These are phyloP conservation scores for Neurospora africana DNA, from an alignment of 495 filamentous ascomycete genomes.

Conservation along the genomic window DNA sequence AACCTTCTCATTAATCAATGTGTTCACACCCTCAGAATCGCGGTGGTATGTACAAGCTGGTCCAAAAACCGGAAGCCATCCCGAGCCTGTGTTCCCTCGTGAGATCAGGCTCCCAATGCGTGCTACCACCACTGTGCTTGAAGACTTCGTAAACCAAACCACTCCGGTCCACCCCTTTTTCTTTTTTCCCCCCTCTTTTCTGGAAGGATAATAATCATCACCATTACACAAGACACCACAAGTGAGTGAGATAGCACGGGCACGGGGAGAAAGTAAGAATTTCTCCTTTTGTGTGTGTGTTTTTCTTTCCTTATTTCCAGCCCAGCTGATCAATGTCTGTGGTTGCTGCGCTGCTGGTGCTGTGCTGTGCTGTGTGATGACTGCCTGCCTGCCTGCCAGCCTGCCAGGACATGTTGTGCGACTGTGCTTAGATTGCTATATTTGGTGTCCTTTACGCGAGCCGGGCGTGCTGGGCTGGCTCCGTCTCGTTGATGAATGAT, in stretches of 20 bases:
- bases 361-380: not conserved
- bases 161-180: not conserved
- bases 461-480: not conserved
- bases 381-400: not conserved
- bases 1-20: not conserved
- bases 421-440: not conserved
- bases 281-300: not conserved
- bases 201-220: not conserved
- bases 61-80: not conserved
- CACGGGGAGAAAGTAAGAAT: not conserved
- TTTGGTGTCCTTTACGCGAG: not conserved
- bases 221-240: not conserved
- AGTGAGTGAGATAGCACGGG: not conserved
- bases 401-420: not conserved
- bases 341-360: not conserved
- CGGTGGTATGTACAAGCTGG: not conserved
- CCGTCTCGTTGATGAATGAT: not conserved
- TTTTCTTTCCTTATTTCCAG: not conserved
- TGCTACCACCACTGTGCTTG: not conserved
- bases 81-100: not conserved
- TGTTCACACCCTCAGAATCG: not conserved
- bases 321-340: not conserved
- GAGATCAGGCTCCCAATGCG: not conserved
- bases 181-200: not conserved
- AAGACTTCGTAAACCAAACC: not conserved